Evolutionary conservation across 1,284 basidiomycete species (phyloP), one percentile per base, ranked within the genome.

Genomic region (Tylopilus sp.): DNA sequence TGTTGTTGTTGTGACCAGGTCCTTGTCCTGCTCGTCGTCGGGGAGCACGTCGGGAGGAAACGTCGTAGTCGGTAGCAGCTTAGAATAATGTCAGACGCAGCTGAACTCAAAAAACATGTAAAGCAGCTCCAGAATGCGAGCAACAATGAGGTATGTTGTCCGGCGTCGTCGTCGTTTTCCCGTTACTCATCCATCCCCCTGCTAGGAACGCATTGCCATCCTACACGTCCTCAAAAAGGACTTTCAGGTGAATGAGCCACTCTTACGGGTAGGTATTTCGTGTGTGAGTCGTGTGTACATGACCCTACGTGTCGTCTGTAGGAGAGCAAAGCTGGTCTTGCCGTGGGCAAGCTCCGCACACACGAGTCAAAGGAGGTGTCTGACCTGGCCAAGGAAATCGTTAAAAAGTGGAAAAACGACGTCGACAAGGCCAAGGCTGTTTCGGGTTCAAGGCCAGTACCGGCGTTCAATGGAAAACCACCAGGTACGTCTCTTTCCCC

Each of bases 311-410:
- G 48, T 58, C 67, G 33, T 66, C 62, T 60, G 58, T 61, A 94
- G 93, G 93, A 94, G 80, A 95, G 94, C 76, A 95, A 94, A 82
- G 94, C 93, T 8, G 96, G 96, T 68, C 84, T 98, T 19, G 93
- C 95, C 0, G 93, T 98, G 6, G 96, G 95, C 61, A 98, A 98
- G 83, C 85, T 98, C 34, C 89, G 96, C 56, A 86, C 87, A 37
- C 89, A 95, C 78, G 80, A 87, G 0, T 85, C 89, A 27, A 91
- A 92, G 74, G 86, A 88, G 29, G 89, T 98, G 6, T 81, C 93
- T 6, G 90, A 94, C 67, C 83, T 95, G 7, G 94, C 97, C 21
- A 98, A 98, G 80, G 95, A 96, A 73, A 86, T 98, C 42, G 96
- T 98, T 57, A 94, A 91, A 81, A 91, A 92, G 78, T 96, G 95